These are phyloP conservation scores for Alloascoidea africana DNA, from an alignment of 805 yeast genomes.

Conservation along the genomic window DNA sequence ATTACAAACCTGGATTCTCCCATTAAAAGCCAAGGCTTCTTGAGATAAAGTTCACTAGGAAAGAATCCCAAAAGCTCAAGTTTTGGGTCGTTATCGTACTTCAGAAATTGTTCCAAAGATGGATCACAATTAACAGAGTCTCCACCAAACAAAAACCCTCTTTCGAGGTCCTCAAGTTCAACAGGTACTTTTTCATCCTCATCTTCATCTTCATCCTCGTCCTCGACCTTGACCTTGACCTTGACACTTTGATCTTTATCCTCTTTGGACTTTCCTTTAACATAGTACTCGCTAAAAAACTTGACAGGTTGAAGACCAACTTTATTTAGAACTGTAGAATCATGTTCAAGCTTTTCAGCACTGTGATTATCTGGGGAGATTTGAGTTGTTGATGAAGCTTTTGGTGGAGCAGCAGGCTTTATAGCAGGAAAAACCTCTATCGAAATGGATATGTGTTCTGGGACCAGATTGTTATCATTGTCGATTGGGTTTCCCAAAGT, in stretches of 20 bases:
- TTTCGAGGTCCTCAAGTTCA: too few species aligned
- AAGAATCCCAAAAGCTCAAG: background rate
- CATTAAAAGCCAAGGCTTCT: slow-evolving; percentile 16
- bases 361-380: too few species aligned
- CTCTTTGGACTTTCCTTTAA: too few species aligned
- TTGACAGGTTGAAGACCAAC: background rate
- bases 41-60: background rate
- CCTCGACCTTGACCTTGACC: too few species aligned
- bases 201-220: too few species aligned
- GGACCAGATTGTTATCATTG: background rate
- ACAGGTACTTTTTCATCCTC: too few species aligned
- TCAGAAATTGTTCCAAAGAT: background rate
- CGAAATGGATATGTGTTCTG: too few species aligned
- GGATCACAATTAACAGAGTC: background rate
- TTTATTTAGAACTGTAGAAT: too few species aligned
- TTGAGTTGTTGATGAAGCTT: too few species aligned
- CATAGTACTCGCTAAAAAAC: background rate
- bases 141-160: too few species aligned
- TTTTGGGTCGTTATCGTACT: background rate
- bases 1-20: slow-evolving; percentile 44
- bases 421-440: background rate
- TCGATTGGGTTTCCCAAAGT: background rate
- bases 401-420: background rate
- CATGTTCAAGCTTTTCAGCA: too few species aligned
- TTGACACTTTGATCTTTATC: too few species aligned